Base-by-base conservation (phyloP, 1,284 basidiomycete genomes). In the Inonotus hispidus region DNA sequence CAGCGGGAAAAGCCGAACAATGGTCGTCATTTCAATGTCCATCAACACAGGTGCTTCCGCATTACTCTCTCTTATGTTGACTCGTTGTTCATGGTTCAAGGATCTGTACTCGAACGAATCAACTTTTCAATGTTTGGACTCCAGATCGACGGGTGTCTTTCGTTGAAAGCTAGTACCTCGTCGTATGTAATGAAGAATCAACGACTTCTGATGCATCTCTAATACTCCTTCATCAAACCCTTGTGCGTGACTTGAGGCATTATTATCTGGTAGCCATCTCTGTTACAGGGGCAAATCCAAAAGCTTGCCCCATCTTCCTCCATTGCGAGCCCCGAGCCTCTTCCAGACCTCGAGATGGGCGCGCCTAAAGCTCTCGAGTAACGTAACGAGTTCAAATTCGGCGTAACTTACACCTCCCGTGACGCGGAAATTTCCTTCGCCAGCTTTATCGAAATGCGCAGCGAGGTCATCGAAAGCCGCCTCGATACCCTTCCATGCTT, bases 401-500 rank as follows among this genome's bases (percentile, higher is more conserved):
- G 38, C 16, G 23, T 56, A 61, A 8, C 38, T 47, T 1, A 27
- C 53, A 32, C 21, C 38, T 13, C 59, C 46, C 13, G 41, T 46
- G 21, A 61, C 23, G 8, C 53, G 27, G 27, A 21, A 50, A 25
- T 56, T 61, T 21, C 54, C 50, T n/a, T 62, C 52, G 14, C 58
- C 61, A n/a, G 61, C 61, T 57, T 55, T 56, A 21, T 66, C 65
- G 29, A 66, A 53, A 21, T 54, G 25, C 8, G 53, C 16, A 0
- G 65, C 65, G 29, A 64, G 16, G 3, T 56, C 50, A 38, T 49
- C 43, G 16, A 66, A 61, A 8, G 53, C 61, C 16, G 43, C 19
- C 35, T 64, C 38, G 10, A 66, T 19, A 16, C 25, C 39, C 53
- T 64, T 55, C 60, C 63, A 62, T 3, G 57, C 59, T 7, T 39